Evolutionary conservation across 2,329 filamentous ascomycete species (phyloP), one percentile per base, ranked within the genome.

Genomic region (Polytolypa hystricis): DNA sequence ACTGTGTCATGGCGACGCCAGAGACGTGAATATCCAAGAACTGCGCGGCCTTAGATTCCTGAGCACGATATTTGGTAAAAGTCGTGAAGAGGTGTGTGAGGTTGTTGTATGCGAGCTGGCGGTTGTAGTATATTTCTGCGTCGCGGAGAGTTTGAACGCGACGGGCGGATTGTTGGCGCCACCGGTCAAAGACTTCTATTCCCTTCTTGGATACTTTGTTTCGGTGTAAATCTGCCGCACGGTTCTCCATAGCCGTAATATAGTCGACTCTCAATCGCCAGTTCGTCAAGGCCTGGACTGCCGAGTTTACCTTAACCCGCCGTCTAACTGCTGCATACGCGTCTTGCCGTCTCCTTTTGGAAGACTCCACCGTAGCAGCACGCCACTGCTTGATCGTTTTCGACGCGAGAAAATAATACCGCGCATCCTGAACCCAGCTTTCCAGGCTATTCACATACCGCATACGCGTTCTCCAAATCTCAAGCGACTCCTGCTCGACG

Each of bases 361-460:
- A 61, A 11, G 67, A 62, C 37, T 71, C 58, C 28, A 65, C 52
- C 1, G 68, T 69, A 14, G 67, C 64, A 26, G 60, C 56, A 15
- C 61, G 64, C 73, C 73, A 77, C 10, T 53, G 51, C 43, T 67
- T 71, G 35, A 77, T 45, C 2, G 61, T 56, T 28, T 56, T 60
- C 5, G 60, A 73, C 28, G 64, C 57, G n/a, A 70, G 48, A 25
- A 73, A 69, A 49, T 74, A 78, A 44, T 70, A 77, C 8, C 62
- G 56, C 16, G 72, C 73, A 50, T 72, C 66, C n/a, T 55, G 54
- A 17, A 73, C 68, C 70, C 69, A 72, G 16, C 57, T 58, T 29
- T 70, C 62, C 30, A 77, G 52, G 45, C 67, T 62, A 17, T 54
- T 48, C 8, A 67, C 52, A 43, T 73, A 62, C 11, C 62, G 53